These are phyloP conservation scores for Podospora bellae-mahoneyi DNA, from an alignment of 495 filamentous ascomycete species.

Conservation along the genomic window DNA sequence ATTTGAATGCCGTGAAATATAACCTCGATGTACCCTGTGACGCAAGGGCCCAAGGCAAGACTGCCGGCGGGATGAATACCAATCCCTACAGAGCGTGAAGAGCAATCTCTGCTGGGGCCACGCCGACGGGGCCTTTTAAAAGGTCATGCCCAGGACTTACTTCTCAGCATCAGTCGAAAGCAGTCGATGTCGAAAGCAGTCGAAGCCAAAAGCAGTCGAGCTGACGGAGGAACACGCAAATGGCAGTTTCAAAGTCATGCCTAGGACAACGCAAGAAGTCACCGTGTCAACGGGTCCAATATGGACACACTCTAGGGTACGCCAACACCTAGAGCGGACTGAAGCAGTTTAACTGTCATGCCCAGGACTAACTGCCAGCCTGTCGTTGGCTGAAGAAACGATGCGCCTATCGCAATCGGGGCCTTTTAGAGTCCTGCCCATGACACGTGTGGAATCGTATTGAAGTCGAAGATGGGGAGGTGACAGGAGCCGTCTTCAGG, in stretches of 20 bases:
- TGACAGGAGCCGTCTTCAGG: not conserved
- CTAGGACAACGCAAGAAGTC: not conserved
- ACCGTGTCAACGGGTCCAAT: not conserved
- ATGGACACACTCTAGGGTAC: not conserved
- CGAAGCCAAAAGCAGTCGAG: not conserved
- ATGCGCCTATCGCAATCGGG: constrained; percentile 3
- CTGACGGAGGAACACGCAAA: not conserved
- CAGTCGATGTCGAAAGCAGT: too few species aligned
- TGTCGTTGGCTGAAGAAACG: not conserved
- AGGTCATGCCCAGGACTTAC: not conserved
- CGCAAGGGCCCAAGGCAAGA: not conserved
- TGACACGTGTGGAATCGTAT: constrained; percentile 12
- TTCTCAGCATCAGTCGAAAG: too few species aligned
- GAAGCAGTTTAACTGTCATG: constrained; percentile 1
- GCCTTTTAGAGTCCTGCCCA: constrained; percentile 38
- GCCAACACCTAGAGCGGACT: constrained; percentile 13
- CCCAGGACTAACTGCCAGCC: constrained; percentile 12
- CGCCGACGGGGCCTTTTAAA: constrained; percentile 12
- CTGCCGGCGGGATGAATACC: not conserved
- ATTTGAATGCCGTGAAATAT: too few species aligned
- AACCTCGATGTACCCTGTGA: too few species aligned
- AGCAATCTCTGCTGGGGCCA: not conserved
- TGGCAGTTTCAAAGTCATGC: not conserved
- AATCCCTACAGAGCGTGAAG: not conserved
- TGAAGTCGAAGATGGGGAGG: not conserved